These are phyloP conservation scores for Penicillium rolfsii DNA, from an alignment of 2,329 filamentous ascomycete species.

Conservation along the genomic window DNA sequence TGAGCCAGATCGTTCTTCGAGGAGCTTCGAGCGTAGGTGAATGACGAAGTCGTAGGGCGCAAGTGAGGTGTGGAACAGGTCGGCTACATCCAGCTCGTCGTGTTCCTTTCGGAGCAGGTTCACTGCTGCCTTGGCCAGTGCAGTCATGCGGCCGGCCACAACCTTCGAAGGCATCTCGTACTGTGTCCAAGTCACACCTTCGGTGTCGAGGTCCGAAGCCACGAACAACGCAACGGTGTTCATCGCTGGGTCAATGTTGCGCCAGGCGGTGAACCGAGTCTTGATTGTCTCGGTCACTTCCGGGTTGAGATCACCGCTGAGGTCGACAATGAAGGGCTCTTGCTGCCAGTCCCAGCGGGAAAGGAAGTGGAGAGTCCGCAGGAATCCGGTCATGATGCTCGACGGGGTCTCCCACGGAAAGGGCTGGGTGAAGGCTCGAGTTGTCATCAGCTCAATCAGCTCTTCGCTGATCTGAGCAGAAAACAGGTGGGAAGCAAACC, in stretches of 20 bases:
- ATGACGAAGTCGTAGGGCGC: slow-evolving; percentile 86
- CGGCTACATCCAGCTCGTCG: slow-evolving; percentile 56
- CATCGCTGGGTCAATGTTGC: slow-evolving; percentile 85
- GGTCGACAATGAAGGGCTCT: slow-evolving; percentile 79
- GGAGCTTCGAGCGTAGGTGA: slow-evolving; percentile 63
- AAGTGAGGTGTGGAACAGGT: slow-evolving; percentile 73
- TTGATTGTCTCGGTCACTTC: slow-evolving; percentile 65
- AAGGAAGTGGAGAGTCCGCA: slow-evolving; percentile 77
- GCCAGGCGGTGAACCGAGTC: slow-evolving; percentile 78
- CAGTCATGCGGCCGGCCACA: slow-evolving; percentile 79
- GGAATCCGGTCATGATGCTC: slow-evolving; percentile 76
- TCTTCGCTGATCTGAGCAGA: slow-evolving; percentile 75
- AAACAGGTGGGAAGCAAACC: slow-evolving; percentile 85
- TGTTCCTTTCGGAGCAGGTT: slow-evolving; percentile 61
- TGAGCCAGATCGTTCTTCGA: slow-evolving; percentile 42
- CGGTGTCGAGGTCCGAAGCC: slow-evolving; percentile 75
- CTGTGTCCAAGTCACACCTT: slow-evolving; percentile 80
- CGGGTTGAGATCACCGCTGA: slow-evolving; percentile 63
- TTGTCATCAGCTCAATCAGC: slow-evolving; percentile 79
- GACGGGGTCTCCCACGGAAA: slow-evolving; percentile 80
- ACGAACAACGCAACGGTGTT: slow-evolving; percentile 80
- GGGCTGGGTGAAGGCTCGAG: slow-evolving; percentile 77
- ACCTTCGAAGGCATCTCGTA: slow-evolving; percentile 73
- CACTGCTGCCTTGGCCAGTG: slow-evolving; percentile 75
- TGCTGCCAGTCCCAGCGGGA: slow-evolving; percentile 90